A percentile compares a stretch with the other conserved stretches of the same genome.
phyloP scores from a whole-genome alignment of 768 basidiomycete species.

The Termitomyces sp. region DNA sequence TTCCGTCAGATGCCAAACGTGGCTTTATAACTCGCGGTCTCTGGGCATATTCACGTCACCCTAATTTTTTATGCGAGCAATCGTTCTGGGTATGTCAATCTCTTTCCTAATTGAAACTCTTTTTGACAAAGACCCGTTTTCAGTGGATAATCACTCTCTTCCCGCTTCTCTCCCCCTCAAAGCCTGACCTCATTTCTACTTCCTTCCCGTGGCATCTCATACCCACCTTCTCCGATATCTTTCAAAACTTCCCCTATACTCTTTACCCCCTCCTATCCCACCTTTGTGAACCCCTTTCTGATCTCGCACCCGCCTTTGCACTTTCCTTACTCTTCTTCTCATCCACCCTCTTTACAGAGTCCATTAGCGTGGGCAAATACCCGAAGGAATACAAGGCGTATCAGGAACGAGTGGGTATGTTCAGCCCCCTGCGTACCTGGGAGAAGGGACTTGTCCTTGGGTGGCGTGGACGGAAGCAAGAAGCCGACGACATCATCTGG shows the following conservation, averaged over 20 bases:
- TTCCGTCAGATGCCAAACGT: slow-evolving; percentile 58
- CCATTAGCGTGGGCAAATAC: slow-evolving; percentile 72
- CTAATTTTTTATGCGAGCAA: slow-evolving; percentile 92
- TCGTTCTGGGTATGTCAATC: slow-evolving; percentile 63
- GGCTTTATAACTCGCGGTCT: slow-evolving; percentile 85
- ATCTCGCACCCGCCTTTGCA: slow-evolving; percentile 49
- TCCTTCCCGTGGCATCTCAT: slow-evolving; percentile 10
- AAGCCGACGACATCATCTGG: slow-evolving; percentile 21
- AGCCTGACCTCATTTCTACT: slow-evolving; percentile 19
- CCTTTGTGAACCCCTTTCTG: slow-evolving; percentile 18
- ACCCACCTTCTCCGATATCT: slow-evolving; percentile 11
- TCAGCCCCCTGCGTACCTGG: slow-evolving; percentile 38
- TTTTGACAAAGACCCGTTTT: slow-evolving; percentile 1
- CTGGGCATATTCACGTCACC: slow-evolving; percentile 86
- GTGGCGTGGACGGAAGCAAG: slow-evolving; percentile 15
- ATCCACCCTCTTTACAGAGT: slow-evolving; percentile 78
- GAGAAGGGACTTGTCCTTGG: slow-evolving; percentile 19
- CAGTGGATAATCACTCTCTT: slow-evolving; percentile 68
- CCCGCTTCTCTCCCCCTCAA: slow-evolving; percentile 44
- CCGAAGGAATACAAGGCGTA: slow-evolving; percentile 65
- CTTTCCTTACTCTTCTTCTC: slow-evolving; percentile 70
- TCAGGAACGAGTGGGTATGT: slow-evolving; percentile 77
- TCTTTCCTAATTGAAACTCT: not conserved
- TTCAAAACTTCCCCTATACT: slow-evolving; percentile 12
- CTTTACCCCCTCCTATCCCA: slow-evolving; percentile 20